Percentiles rank a stretch among this genome's conserved stretches.
Conservation (phyloP, 2,329 filamentous ascomycete genomes). For the Pseudophaeomoniella oleicola region DNA sequence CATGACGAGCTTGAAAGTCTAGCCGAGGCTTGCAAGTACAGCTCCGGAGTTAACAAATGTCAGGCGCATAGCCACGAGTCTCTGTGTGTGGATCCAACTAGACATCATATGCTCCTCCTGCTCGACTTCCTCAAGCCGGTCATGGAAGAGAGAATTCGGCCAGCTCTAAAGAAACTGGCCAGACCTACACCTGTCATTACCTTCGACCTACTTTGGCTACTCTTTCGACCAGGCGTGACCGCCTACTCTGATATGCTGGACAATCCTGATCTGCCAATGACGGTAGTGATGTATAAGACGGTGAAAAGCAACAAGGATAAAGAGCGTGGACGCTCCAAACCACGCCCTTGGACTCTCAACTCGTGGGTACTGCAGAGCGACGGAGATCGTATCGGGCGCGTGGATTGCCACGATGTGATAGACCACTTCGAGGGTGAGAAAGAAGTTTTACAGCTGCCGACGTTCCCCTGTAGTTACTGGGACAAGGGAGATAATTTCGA, state of each 20-base stretch:
- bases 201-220: neutral
- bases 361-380: neutral
- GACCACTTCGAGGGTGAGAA: neutral
- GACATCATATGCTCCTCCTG: neutral
- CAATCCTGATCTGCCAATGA: too few relatives aligned
- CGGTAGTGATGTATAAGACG: neutral
- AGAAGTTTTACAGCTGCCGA: neutral
- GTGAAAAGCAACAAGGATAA: neutral
- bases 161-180: neutral
- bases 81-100: too few relatives aligned
- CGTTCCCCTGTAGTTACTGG: constrained; percentile 1
- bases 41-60: too few relatives aligned
- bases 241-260: neutral
- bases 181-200: neutral
- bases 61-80: too few relatives aligned
- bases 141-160: neutral
- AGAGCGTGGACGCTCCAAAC: neutral
- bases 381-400: neutral
- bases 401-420: neutral
- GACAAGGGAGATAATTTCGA: neutral
- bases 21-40: too few relatives aligned
- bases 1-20: neutral
- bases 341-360: neutral
- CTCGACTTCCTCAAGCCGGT: neutral
- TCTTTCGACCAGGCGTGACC: neutral